phyloP scores from a whole-genome alignment of 2,329 filamentous ascomycete genomes.

The Penicillium sp. region DNA sequence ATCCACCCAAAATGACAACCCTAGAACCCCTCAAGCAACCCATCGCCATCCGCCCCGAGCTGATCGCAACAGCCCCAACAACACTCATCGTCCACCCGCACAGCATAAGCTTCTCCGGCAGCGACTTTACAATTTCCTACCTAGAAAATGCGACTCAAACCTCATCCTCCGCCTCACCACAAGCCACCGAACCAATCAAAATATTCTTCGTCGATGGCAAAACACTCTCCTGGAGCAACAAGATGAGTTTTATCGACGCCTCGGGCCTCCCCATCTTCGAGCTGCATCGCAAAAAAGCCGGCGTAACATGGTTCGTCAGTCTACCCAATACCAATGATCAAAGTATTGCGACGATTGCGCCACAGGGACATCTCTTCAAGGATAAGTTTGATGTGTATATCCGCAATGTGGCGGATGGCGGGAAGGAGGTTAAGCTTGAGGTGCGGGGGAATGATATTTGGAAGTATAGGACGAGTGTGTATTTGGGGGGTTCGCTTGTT shows the following conservation, averaged over 20 bases:
- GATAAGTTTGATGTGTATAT: slow-evolving; percentile 9
- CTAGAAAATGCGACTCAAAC: neutral
- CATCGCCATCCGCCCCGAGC: slow-evolving; percentile 9
- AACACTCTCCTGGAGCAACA: neutral
- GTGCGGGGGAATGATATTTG: slow-evolving; percentile 7
- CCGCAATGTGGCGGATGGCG: neutral
- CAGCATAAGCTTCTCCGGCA: slow-evolving; percentile 1
- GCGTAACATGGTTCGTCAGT: slow-evolving; percentile 8
- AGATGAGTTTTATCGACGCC: neutral
- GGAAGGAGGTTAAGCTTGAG: slow-evolving; percentile 2
- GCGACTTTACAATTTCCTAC: slow-evolving; percentile 6
- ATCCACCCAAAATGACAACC: neutral
- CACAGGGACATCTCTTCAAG: neutral
- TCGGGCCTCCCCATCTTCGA: neutral
- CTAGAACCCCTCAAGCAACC: slow-evolving; percentile 1
- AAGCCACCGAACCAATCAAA: neutral
- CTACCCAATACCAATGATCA: neutral
- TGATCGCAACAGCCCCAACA: neutral
- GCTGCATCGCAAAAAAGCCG: slow-evolving; percentile 10
- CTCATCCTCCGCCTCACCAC: neutral
- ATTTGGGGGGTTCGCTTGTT: neutral
- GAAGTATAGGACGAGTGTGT: slow-evolving; percentile 2
- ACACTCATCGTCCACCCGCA: neutral
- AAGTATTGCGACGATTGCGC: slow-evolving; percentile 4
- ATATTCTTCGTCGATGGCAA: slow-evolving; percentile 7